phyloP scores from a whole-genome alignment of 2,329 filamentous ascomycete species.

The Polytolypa hystricis region DNA sequence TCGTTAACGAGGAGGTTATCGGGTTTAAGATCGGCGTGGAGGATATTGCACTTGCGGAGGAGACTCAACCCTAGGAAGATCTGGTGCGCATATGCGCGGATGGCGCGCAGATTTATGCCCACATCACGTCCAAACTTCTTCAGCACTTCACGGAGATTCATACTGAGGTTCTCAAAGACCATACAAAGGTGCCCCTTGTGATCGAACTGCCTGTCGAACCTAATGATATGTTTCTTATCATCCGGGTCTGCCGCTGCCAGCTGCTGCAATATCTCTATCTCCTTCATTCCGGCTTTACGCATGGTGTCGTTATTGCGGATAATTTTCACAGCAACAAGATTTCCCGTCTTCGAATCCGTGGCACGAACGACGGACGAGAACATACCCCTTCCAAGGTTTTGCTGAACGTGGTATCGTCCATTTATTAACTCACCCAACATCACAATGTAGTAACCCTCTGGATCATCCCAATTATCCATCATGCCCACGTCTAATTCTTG shows the following conservation, averaged over 20 bases:
- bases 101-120: slow-evolving; percentile 79
- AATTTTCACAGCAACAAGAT: slow-evolving; percentile 90
- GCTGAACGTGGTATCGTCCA: slow-evolving; percentile 77
- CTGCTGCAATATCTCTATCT: slow-evolving; percentile 85
- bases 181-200: slow-evolving; percentile 94
- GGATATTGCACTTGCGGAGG: slow-evolving; percentile 81
- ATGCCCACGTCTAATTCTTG: slow-evolving; percentile 59
- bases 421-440: slow-evolving; percentile 85
- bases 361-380: slow-evolving; percentile 94
- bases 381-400: slow-evolving; percentile 83
- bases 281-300: slow-evolving; percentile 81
- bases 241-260: slow-evolving; percentile 77
- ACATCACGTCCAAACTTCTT: slow-evolving; percentile 94
- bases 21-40: slow-evolving; percentile 93
- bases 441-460: slow-evolving; percentile 93
- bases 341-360: slow-evolving; percentile 60
- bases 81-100: slow-evolving; percentile 81
- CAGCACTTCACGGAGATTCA: slow-evolving; percentile 86
- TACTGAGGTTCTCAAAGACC: slow-evolving; percentile 85
- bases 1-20: slow-evolving; percentile 95
- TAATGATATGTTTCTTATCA: slow-evolving; percentile 83
- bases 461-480: slow-evolving; percentile 86
- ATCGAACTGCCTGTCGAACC: slow-evolving; percentile 77
- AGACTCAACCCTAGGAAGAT: slow-evolving; percentile 84
- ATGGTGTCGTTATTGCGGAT: slow-evolving; percentile 94